Percentiles rank a stretch among this genome's conserved stretches.
Conservation (phyloP, 192 early-diverging fungal genomes). For the Entophlyctis luteolus region DNA sequence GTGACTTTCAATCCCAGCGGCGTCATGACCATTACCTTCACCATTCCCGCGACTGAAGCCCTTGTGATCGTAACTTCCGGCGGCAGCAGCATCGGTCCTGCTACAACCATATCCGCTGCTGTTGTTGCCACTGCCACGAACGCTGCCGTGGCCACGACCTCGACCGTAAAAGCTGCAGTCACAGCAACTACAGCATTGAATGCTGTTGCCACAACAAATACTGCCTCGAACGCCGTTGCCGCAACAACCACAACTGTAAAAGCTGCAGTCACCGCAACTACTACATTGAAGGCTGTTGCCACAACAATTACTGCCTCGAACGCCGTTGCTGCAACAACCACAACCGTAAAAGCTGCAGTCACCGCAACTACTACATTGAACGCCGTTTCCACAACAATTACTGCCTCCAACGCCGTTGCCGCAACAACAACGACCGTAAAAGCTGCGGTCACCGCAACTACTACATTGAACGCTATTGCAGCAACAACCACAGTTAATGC, state of each 20-base stretch:
- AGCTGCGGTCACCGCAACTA: too few species aligned
- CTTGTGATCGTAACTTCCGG: background rate
- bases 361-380: background rate
- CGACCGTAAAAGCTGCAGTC: background rate
- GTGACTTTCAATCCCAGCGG: background rate
- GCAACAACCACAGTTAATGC: too few species aligned
- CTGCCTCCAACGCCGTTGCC: too few species aligned
- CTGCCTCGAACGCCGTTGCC: background rate
- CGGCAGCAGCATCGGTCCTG: background rate
- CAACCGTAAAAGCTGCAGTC: background rate
- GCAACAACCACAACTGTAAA: too few species aligned
- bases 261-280: too few species aligned
- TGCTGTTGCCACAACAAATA: too few species aligned
- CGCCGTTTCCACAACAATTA: background rate
- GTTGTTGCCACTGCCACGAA: too few species aligned
- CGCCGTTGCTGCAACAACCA: too few species aligned
- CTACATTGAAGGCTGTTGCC: background rate
- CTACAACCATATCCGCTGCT: background rate
- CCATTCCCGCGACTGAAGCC: background rate
- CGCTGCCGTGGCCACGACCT: too few species aligned
- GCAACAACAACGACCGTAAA: too few species aligned
- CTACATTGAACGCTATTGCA: background rate
- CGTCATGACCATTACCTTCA: background rate
- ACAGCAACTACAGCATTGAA: too few species aligned
- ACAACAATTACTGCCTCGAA: too few species aligned